phyloP scores from a whole-genome alignment of 1,284 basidiomycete species.

The Cutaneotrichosporon sp. region DNA sequence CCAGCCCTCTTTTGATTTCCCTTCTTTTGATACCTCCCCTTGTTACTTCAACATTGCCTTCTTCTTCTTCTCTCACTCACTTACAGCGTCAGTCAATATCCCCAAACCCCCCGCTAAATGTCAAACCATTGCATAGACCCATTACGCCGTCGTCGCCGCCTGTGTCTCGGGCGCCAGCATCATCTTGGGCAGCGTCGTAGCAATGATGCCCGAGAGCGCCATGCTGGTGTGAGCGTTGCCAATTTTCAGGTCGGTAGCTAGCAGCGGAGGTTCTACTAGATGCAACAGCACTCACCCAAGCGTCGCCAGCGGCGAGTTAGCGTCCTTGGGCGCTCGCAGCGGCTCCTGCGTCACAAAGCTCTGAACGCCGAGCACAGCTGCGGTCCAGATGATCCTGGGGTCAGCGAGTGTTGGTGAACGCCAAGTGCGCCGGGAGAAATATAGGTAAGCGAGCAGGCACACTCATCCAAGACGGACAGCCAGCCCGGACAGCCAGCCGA shows the following conservation, averaged over 20 bases:
- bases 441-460: not conserved
- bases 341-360: conserved; percentile 41
- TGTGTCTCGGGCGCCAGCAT: conserved; percentile 35
- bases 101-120: conserved; percentile 3
- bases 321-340: conserved; percentile 38
- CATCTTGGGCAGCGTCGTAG: conserved; percentile 41
- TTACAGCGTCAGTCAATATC: not conserved
- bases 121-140: conserved; percentile 2
- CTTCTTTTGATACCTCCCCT: not conserved
- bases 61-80: no score
- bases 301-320: conserved; percentile 38
- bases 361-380: conserved; percentile 39
- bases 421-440: no score
- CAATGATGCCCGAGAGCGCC: conserved; percentile 42
- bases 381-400: conserved; percentile 44
- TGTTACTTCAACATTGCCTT: no score
- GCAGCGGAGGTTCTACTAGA: not conserved
- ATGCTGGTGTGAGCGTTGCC: conserved; percentile 30
- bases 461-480: no score
- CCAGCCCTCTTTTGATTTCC: conserved; percentile 2
- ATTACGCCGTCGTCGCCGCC: conserved; percentile 5
- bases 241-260: not conserved
- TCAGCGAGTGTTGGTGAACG: conserved; percentile 9
- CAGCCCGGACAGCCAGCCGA: no score
- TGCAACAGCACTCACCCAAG: conserved; percentile 37